Evolutionary conservation across 768 basidiomycete genomes (phyloP), one percentile per base, ranked within the genome.

Genomic region (Gloeophyllum trabeum): DNA sequence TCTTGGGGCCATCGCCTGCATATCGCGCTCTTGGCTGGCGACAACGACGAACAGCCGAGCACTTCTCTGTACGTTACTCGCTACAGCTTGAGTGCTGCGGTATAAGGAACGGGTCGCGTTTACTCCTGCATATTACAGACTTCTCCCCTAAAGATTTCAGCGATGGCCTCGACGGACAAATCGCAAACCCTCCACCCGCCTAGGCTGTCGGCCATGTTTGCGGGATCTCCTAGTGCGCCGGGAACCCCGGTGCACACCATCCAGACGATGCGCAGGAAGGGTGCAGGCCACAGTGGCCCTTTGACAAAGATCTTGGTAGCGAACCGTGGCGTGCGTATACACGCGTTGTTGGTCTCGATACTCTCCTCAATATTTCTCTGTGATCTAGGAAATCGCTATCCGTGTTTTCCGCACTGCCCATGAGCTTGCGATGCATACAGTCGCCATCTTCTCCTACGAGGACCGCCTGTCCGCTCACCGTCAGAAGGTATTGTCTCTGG

Each of bases 351-450:
- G n/a, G n/a, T n/a, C n/a, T n/a, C n/a, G n/a, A n/a, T n/a, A n/a
- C n/a, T n/a, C n/a, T n/a, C n/a, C n/a, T n/a, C n/a, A n/a, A n/a
- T n/a, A n/a, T n/a, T n/a, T n/a, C n/a, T n/a, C n/a, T n/a, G n/a
- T n/a, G 40, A 41, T 48, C 26, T 56, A 91, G 89, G 92, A 99
- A 84, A 99, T 99, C 61, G 96, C 96, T 22, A 91, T 99, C 54
- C 87, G 96, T 56, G 92, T 99, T 32, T 98, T 99, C 74, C 74
- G 93, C 55, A 97, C 93, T 1, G 88, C 96, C 39, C 96, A 99
- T 67, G 96, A 99, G 58, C 74, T 99, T 46, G 96, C 93, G 6
- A 96, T 98, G 93, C 90, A 93, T 61, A 96, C 93, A 38, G 96
- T 98, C 43, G 96, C 96, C 26, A 97, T 99, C 67, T 98, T 89